Conservation (phyloP, 352 stramenopile species). For the Phytopythium aichiense region DNA sequence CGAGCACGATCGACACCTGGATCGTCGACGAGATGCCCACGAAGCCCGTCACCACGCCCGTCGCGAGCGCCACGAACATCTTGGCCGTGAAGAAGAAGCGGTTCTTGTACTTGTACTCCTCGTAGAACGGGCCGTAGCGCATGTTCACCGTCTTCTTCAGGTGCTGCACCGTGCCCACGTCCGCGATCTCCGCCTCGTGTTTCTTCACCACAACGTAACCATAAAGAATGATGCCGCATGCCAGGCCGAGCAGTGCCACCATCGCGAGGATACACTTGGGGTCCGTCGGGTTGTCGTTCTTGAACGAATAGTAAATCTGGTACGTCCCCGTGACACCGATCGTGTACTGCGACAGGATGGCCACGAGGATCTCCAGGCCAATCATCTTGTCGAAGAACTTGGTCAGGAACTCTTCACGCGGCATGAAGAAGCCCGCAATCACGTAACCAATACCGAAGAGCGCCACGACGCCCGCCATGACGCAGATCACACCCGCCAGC, state of each 20-base stretch:
- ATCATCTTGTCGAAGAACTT: slow-evolving; percentile 89
- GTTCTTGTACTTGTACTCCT: slow-evolving; percentile 88
- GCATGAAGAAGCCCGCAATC: slow-evolving; percentile 57
- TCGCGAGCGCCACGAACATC: slow-evolving; percentile 66
- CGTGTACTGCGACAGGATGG: slow-evolving; percentile 82
- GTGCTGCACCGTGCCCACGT: slow-evolving; percentile 74
- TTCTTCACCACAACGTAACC: slow-evolving; percentile 67
- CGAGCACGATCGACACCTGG: slow-evolving; percentile 55
- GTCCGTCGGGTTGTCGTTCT: slow-evolving; percentile 47
- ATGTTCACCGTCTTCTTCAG: slow-evolving; percentile 81
- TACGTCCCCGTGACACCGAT: slow-evolving; percentile 81
- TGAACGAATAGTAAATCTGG: slow-evolving; percentile 78
- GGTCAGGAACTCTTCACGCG: slow-evolving; percentile 54
- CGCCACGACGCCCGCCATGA: slow-evolving; percentile 60
- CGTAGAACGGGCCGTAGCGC: slow-evolving; percentile 79
- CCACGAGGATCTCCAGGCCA: slow-evolving; percentile 61
- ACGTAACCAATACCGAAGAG: slow-evolving; percentile 63
- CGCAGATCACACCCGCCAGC: slow-evolving; percentile 65
- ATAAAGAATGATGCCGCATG: slow-evolving; percentile 74
- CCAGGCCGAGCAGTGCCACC: slow-evolving; percentile 55
- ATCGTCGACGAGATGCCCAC: slow-evolving; percentile 42
- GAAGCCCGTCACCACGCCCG: slow-evolving; percentile 53
- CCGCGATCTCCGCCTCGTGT: slow-evolving; percentile 67
- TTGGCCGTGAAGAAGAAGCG: slow-evolving; percentile 83
- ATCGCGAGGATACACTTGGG: slow-evolving; percentile 65